Evolutionary conservation across 139 green algal genomes (phyloP).

Genomic region (Zygnema circumcarinatum): DNA sequence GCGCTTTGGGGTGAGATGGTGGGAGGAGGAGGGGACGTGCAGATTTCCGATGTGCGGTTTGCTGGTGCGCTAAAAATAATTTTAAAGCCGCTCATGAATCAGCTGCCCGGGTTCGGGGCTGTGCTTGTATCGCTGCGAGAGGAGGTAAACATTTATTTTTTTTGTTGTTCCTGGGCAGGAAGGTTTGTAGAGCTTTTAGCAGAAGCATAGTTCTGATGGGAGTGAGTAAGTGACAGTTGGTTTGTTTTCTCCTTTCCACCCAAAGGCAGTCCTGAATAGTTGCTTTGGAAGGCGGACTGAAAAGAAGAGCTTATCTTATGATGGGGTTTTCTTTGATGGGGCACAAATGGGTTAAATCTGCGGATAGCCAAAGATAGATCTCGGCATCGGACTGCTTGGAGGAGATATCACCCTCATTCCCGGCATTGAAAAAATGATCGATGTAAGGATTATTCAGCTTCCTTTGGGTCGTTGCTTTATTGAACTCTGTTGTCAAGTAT

Average conservation of each 20-base stretch:
- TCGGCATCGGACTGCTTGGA: constrained; percentile 11
- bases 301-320: too few species aligned
- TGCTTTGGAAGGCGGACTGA: too few species aligned
- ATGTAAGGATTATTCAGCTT: constrained; percentile 19
- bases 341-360: too few species aligned
- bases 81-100: constrained; percentile 28
- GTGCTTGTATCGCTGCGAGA: constrained; percentile 27
- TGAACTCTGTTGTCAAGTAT: too few species aligned
- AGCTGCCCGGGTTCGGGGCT: constrained; percentile 33
- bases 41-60: neutral
- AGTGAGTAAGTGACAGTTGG: too few species aligned
- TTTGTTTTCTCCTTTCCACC: too few species aligned
- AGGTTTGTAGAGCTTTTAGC: too few species aligned
- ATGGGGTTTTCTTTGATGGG: too few species aligned
- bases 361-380: constrained; percentile 39
- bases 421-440: constrained; percentile 45
- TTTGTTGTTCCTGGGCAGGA: neutral
- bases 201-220: too few species aligned
- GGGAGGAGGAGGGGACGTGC: too few species aligned
- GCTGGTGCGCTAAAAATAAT: neutral
- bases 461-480: neutral
- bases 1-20: too few species aligned
- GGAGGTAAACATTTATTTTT: neutral
- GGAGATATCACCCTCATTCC: constrained; percentile 34
- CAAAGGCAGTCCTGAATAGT: too few species aligned